Base-by-base conservation (phyloP, 73 alveolate species). In the Paramecium caudatum region DNA sequence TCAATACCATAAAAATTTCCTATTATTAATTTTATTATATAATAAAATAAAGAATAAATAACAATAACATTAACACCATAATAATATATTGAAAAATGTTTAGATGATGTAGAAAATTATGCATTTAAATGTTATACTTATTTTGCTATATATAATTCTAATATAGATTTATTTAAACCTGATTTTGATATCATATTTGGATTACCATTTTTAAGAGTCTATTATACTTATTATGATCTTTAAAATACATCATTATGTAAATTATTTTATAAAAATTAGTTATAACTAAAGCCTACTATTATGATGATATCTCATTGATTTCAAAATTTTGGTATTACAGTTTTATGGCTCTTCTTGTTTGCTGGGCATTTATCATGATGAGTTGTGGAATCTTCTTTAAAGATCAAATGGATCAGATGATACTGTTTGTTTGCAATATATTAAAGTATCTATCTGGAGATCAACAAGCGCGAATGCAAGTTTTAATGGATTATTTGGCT, bases 311-410 rank as follows among this genome's bases (percentile, higher is more conserved):
- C 5, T 68, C 88, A 9, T 36, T 37, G 15, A 27, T 27, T 15
- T 74, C 88, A 6, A 21, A 47, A 74, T 74, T 74, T 74, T 74
- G 88, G 88, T 74, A 74, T 74, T 74, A 74, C 43, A 74, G 88
- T 74, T 45, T 74, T 23, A 41, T 37, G 33, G 88, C 68, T 41
- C 12, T 74, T 16, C 43, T 74, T 21, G 21, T 74, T 16, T 74
- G 62, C 43, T 74, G 88, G 88, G 62, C 69, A 9, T 6, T 74
- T 5, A 27, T 74, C 2, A 74, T 74, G 88, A 74, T 74, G 88
- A 74, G 55, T 74, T 70, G 87, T 39, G 87, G 87, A 1, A 34
- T 70, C 16, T 70, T 34, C n/a, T 70, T 37, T 4, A 74, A 74
- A 74, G 88, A 37, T 9, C 12, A 74, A 25, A 74, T 74, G 88